Evolutionary conservation across 805 yeast genomes (phyloP).

Genomic region (Metschnikowia borealis): DNA sequence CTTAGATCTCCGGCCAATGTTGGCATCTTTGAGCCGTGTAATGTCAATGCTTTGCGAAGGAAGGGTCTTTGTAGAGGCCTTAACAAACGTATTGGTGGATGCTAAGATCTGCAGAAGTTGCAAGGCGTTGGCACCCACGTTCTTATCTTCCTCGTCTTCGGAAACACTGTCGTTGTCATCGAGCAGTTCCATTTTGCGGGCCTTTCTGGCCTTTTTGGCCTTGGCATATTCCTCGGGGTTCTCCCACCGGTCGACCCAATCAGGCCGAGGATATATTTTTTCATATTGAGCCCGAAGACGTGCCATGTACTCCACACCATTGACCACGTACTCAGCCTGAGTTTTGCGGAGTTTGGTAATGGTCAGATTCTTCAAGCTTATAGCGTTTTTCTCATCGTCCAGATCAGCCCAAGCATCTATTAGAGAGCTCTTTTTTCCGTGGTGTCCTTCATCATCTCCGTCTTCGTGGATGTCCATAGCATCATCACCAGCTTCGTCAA

Average conservation of each 20-base stretch:
- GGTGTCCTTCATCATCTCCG: constrained; percentile 21
- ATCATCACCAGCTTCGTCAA: constrained; percentile 40
- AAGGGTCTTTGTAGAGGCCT: constrained; percentile 50
- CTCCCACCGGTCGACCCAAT: constrained; percentile 55
- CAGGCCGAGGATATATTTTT: constrained; percentile 76
- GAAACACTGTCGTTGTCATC: constrained; percentile 15
- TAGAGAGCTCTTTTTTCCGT: constrained; percentile 18
- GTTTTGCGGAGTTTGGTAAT: constrained; percentile 67
- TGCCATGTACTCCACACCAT: constrained; percentile 56
- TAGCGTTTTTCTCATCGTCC: constrained; percentile 73
- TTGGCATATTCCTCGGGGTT: neutral
- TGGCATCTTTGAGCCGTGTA: constrained; percentile 83
- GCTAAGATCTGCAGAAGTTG: constrained; percentile 32
- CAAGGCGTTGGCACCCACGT: constrained; percentile 22
- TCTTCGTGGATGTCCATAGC: constrained; percentile 29
- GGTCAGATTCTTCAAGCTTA: constrained; percentile 60
- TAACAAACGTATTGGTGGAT: constrained; percentile 35
- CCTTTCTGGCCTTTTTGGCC: neutral
- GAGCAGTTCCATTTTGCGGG: neutral
- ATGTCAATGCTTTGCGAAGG: constrained; percentile 72
- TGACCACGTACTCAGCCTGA: constrained; percentile 48
- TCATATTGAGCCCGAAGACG: constrained; percentile 71
- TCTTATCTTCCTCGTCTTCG: constrained; percentile 22
- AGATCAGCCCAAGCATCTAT: constrained; percentile 68
- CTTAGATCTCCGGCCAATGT: constrained; percentile 59